Evolutionary conservation across 257 asterid species (phyloP).

Genomic region (Plantago major): DNA sequence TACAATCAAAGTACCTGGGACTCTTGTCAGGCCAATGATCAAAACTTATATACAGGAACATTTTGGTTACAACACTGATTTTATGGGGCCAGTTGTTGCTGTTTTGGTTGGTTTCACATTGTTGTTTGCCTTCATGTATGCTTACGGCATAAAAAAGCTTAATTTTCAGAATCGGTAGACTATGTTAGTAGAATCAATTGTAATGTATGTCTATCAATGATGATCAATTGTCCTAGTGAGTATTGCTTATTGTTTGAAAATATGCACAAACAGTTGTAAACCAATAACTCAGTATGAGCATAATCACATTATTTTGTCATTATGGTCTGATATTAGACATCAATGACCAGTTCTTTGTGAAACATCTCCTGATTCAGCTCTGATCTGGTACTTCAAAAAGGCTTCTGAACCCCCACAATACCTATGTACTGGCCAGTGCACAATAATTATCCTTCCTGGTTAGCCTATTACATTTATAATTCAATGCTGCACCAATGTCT

Average conservation of each 20-base stretch:
- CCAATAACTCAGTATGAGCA: no score
- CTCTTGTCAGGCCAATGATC: constrained; percentile 20
- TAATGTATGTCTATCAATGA: no score
- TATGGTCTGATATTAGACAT: neutral
- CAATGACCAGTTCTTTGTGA: no score
- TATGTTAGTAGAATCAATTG: neutral
- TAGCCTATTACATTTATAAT: neutral
- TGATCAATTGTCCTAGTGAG: no score
- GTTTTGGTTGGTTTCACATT: constrained; percentile 45
- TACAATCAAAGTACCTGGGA: constrained; percentile 30
- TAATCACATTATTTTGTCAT: neutral
- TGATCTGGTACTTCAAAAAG: neutral
- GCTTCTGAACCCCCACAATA: neutral
- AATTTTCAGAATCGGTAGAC: constrained; percentile 53
- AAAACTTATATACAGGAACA: constrained; percentile 32
- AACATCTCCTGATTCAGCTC: no score
- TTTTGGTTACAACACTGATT: constrained; percentile 42
- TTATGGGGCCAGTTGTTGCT: constrained; percentile 48
- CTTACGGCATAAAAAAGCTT: constrained; percentile 48
- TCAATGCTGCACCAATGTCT: neutral
- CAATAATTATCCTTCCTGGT: constrained; percentile 4
- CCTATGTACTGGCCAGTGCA: neutral
- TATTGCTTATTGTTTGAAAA: no score
- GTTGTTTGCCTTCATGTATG: constrained; percentile 53
- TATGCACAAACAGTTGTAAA: no score